Evolutionary conservation across 163 green algal genomes (phyloP).

Genomic region (Scenedesmus sp.): DNA sequence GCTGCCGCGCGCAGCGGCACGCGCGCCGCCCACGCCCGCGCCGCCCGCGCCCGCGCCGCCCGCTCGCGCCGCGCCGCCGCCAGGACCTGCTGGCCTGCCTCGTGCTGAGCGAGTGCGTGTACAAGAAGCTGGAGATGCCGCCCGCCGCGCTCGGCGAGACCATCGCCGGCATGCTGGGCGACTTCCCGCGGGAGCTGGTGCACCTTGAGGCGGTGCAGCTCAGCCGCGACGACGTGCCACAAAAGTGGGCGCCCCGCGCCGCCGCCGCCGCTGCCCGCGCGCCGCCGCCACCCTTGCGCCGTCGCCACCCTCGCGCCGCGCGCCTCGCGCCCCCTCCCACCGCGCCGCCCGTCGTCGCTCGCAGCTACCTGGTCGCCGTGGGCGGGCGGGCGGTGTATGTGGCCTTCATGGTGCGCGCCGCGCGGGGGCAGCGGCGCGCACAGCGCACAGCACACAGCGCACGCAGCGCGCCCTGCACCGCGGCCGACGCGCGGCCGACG

Average conservation of each 20-base stretch:
- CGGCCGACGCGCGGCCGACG: too few relatives aligned
- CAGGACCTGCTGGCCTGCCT: constrained; percentile 63
- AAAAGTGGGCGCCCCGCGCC: constrained; percentile 51
- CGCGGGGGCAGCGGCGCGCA: too few relatives aligned
- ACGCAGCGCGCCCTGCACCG: too few relatives aligned
- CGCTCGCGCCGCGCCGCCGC: neutral
- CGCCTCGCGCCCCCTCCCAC: neutral
- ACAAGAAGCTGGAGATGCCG: constrained; percentile 75
- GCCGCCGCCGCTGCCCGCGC: neutral
- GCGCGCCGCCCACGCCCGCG: neutral
- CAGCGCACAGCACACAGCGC: too few relatives aligned
- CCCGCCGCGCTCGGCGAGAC: constrained; percentile 33
- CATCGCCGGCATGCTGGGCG: constrained; percentile 44
- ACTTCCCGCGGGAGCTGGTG: constrained; percentile 63
- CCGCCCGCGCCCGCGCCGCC: neutral
- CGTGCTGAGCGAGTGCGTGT: constrained; percentile 73
- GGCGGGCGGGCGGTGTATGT: constrained; percentile 64
- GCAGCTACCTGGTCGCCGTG: constrained; percentile 75
- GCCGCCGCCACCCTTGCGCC: neutral
- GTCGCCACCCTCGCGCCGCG: neutral
- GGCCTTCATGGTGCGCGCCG: constrained; percentile 83
- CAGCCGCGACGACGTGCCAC: constrained; percentile 56
- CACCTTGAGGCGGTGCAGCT: constrained; percentile 66
- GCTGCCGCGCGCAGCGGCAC: neutral
- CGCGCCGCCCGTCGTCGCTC: neutral